Evolutionary conservation across 1,284 basidiomycete species (phyloP), one percentile per base, ranked within the genome.

Genomic region (Tausonia pullulans): DNA sequence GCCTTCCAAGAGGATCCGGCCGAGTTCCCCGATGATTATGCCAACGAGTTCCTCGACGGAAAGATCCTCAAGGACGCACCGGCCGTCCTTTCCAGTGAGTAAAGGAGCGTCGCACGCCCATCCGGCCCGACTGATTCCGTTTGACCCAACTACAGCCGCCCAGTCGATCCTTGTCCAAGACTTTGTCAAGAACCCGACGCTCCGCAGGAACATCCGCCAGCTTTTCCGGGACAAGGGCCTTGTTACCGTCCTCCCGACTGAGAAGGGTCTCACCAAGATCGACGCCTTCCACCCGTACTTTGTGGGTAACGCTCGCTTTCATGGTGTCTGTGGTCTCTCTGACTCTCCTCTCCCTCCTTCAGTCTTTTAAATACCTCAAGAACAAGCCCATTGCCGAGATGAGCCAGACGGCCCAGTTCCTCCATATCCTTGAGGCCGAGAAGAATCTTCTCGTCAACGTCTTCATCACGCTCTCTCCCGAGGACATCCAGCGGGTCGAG

Each of bases 281-380:
- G 89, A 94, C 71, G 86, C 93, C 69, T 84, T 87, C 70, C 89
- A 97, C 75, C 83, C 85, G 0, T 96, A 89, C 77, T 92, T 86
- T 73, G 94, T 93, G 73, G 69, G 90, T 4, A 11, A 8, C n/a
- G 56, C 13, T 41, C 49, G 49, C 49, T 40, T 50, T 53, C n/a
- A 43, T 41, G 14, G 44, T 27, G 5, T 49, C 16, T 39, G 13
- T 7, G 27, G 53, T 53, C 50, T n/a, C n/a, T 43, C 7, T 14
- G 54, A 14, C 6, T 44, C 41, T n/a, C 14, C 39, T 13, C 13
- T 14, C 2, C 7, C 13, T 53, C 57, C 67, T 59, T 66, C 70
- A 96, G 91, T 86, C 86, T 70, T 98, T 98, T 84, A 98, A 98
- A 80, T 98, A 97, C 78, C 80, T 98, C 51, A 79, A 82, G 52